Conservation (phyloP, 1,284 basidiomycete species). For the Trametes hirsuta region DNA sequence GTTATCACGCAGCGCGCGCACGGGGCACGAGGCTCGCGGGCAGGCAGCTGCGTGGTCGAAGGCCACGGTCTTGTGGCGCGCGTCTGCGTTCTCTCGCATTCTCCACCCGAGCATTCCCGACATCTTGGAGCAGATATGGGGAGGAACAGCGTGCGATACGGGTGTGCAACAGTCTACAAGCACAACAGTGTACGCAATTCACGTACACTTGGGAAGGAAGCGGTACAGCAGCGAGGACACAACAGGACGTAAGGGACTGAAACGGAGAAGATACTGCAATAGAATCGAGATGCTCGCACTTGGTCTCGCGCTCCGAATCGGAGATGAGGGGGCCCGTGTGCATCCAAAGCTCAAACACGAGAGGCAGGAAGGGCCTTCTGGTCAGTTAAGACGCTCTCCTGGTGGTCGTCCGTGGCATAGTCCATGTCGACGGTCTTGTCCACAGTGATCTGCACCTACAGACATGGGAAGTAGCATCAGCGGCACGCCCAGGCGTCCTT, state of each 20-base stretch:
- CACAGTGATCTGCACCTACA: slow-evolving; percentile 33
- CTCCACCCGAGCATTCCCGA: not conserved
- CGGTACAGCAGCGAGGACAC: not conserved
- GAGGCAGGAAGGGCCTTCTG: slow-evolving; percentile 4
- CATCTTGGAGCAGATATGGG: not conserved
- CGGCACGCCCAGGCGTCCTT: not conserved
- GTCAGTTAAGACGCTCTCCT: slow-evolving; percentile 6
- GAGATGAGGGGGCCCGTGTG: too few species aligned
- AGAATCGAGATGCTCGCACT: not conserved
- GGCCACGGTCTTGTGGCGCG: slow-evolving; percentile 5
- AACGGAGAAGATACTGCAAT: not conserved
- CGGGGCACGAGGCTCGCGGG: slow-evolving; percentile 17
- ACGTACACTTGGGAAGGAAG: not conserved
- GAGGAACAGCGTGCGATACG: too few species aligned
- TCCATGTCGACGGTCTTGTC: slow-evolving; percentile 30
- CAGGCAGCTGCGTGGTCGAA: slow-evolving; percentile 20
- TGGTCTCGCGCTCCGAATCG: not conserved
- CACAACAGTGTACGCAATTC: not conserved
- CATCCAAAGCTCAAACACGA: not conserved
- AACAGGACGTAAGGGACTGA: slow-evolving; percentile 2
- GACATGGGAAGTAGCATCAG: slow-evolving; percentile 4
- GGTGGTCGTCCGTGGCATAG: slow-evolving; percentile 27
- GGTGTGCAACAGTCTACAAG: not conserved
- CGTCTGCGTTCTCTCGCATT: not conserved
- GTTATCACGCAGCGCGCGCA: slow-evolving; percentile 22